Percentiles rank a stretch among this genome's conserved stretches.
Conservation (phyloP, 176 grass and related monocot species). For the Oryza nivara region DNA sequence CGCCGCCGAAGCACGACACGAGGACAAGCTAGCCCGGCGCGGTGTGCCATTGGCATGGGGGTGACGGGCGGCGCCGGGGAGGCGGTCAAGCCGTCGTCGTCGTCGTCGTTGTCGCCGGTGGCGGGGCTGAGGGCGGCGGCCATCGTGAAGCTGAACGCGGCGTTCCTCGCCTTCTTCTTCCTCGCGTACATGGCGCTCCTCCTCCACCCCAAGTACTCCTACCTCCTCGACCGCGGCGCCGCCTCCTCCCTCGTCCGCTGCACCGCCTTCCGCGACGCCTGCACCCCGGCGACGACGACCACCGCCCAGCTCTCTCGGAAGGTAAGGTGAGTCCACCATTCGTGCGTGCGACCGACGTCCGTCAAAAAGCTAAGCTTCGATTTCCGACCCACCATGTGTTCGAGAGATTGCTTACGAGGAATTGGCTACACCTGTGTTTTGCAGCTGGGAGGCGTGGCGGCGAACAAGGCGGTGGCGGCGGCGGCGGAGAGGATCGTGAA, state of each 20-base stretch:
- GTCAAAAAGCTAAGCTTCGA: no score
- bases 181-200: constrained; percentile 80
- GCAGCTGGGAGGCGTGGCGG: constrained; percentile 50
- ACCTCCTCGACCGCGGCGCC: constrained; percentile 43
- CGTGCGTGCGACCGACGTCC: no score
- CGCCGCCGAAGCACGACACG: constrained; percentile 1
- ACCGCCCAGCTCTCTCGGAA: constrained; percentile 60
- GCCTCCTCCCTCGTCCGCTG: constrained; percentile 70
- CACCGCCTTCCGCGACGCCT: constrained; percentile 58
- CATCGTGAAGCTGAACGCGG: constrained; percentile 79
- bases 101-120: constrained; percentile 28
- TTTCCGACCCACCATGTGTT: no score
- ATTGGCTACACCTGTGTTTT: background rate
- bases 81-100: constrained; percentile 37
- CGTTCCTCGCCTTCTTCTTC: constrained; percentile 81
- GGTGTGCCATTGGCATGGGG: constrained; percentile 26
- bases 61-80: constrained; percentile 43
- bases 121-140: constrained; percentile 47
- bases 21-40: no score
- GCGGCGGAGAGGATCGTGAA: constrained; percentile 56
- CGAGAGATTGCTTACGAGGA: no score
- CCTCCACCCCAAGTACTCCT: constrained; percentile 72
- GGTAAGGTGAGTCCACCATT: constrained; percentile 84
- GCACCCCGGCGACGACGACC: background rate
- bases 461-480: constrained; percentile 46